phyloP scores from a whole-genome alignment of 2,329 filamentous ascomycete species.

The Colletotrichum graminicola region DNA sequence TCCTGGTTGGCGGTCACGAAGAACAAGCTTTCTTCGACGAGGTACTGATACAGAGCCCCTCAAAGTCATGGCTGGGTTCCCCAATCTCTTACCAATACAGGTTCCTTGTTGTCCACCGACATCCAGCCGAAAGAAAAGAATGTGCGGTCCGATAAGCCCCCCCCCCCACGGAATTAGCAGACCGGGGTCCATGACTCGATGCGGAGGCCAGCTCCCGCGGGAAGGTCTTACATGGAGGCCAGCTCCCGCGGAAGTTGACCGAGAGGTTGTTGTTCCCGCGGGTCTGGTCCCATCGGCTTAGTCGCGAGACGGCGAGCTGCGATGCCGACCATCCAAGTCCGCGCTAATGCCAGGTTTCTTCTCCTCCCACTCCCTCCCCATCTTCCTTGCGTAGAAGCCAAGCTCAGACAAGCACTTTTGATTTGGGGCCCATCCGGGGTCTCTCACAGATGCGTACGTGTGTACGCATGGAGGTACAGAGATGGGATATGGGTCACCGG shows the following conservation, averaged over 20 bases:
- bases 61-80: slow-evolving; percentile 4
- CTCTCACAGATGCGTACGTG: not conserved
- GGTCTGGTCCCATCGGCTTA: slow-evolving; percentile 31
- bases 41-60: not conserved
- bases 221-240: not conserved
- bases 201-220: slow-evolving; percentile 17
- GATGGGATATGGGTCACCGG: not conserved
- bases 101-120: not conserved
- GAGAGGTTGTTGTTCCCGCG: slow-evolving; percentile 34
- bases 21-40: slow-evolving; percentile 34
- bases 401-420: slow-evolving; percentile 15
- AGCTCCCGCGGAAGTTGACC: slow-evolving; percentile 39
- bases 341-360: not conserved
- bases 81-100: not conserved
- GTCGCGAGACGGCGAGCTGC: slow-evolving; percentile 26
- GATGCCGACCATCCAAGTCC: slow-evolving; percentile 3
- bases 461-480: not conserved
- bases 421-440: not conserved
- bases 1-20: slow-evolving; percentile 28
- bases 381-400: not conserved
- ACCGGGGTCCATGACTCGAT: slow-evolving; percentile 34
- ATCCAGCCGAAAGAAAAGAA: not conserved
- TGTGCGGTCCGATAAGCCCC: not conserved
- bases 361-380: too few species aligned
- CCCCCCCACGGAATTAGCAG: slow-evolving; percentile 3